phyloP scores from a whole-genome alignment of 805 yeast genomes.

The Metschnikowia aberdeeniae region DNA sequence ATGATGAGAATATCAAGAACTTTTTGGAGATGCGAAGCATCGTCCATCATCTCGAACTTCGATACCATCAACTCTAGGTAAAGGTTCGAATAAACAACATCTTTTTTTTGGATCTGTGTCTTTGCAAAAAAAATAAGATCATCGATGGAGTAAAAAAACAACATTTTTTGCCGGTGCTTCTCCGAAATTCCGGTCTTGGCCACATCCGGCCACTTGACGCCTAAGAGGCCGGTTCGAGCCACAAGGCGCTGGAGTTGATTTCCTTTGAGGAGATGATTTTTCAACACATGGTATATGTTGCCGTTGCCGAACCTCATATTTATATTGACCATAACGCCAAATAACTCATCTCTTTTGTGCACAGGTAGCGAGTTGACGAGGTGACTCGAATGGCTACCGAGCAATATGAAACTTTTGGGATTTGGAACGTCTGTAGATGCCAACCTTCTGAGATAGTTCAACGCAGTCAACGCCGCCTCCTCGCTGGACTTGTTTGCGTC shows the following conservation, averaged over 20 bases:
- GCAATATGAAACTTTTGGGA: conserved; percentile 16
- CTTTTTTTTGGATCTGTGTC: conserved; percentile 21
- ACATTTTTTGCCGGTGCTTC: conserved; percentile 25
- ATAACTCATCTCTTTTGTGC: conserved; percentile 20
- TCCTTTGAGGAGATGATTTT: conserved; percentile 25
- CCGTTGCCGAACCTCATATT: conserved; percentile 29
- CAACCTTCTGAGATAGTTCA: conserved; percentile 26
- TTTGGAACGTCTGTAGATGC: conserved; percentile 23
- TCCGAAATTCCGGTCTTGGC: conserved; percentile 16
- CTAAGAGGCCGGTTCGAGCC: conserved; percentile 33
- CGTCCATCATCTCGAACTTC: conserved; percentile 27
- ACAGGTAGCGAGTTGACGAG: conserved; percentile 1
- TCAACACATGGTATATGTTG: conserved; percentile 16
- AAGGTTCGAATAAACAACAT: conserved; percentile 30
- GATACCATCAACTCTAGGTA: conserved; percentile 34
- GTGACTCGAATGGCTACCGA: neutral
- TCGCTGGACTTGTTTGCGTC: conserved; percentile 10
- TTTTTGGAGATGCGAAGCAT: conserved; percentile 16
- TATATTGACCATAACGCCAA: conserved; percentile 26
- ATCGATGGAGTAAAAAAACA: conserved; percentile 26
- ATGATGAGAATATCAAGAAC: conserved; percentile 27
- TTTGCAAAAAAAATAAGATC: conserved; percentile 24
- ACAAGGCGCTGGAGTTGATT: conserved; percentile 29
- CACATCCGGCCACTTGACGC: conserved; percentile 37
- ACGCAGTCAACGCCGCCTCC: conserved; percentile 18